Percentiles rank a stretch among this genome's conserved stretches.
phyloP scores from a whole-genome alignment of 1,284 basidiomycete species.

The Papiliotrema flavescens region DNA sequence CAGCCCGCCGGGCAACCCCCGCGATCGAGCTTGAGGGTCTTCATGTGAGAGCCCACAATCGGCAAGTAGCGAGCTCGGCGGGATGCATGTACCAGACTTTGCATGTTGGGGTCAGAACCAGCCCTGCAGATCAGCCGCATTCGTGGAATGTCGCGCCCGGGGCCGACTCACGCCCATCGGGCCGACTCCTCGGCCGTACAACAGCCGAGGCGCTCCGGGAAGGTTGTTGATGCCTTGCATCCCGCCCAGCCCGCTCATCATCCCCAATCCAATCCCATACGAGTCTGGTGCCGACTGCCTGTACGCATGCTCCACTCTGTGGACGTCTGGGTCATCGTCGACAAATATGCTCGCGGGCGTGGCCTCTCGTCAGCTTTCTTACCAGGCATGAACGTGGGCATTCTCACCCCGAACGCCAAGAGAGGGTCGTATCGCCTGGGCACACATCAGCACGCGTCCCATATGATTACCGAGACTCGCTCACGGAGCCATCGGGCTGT shows the following conservation, averaged over 20 bases:
- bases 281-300: constrained; percentile 30
- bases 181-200: constrained; percentile 30
- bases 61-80: too few species aligned
- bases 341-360: constrained; percentile 29
- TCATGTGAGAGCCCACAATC: too few species aligned
- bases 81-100: too few species aligned
- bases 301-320: constrained; percentile 35
- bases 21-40: too few species aligned
- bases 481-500: too few species aligned
- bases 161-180: too few species aligned
- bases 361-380: constrained; percentile 11
- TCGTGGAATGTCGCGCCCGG: too few species aligned
- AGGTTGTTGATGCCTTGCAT: constrained; percentile 27
- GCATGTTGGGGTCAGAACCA: too few species aligned
- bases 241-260: constrained; percentile 25
- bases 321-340: constrained; percentile 34
- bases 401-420: constrained; percentile 28
- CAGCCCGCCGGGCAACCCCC: too few species aligned
- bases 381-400: not conserved
- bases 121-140: too few species aligned
- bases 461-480: too few species aligned
- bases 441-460: too few species aligned
- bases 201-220: constrained; percentile 29
- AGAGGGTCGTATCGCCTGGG: constrained; percentile 24
- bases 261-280: constrained; percentile 31